A percentile compares a stretch with the other conserved stretches of the same genome.
Conservation (phyloP, 345 rosid genomes). For the Melaleuca quinquenervia region DNA sequence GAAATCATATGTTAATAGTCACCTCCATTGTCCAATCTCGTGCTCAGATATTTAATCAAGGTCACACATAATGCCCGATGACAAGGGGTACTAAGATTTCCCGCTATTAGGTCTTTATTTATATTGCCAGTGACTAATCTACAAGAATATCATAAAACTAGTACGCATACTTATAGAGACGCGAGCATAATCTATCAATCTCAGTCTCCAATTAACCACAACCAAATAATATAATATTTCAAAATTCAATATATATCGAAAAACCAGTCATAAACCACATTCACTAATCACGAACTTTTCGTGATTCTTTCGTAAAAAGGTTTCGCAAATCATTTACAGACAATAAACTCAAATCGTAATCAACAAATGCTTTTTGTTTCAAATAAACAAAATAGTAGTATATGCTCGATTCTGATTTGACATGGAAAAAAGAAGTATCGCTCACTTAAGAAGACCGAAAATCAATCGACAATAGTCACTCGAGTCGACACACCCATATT, state of each 20-base stretch:
- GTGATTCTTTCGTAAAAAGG: background rate
- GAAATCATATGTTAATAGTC: background rate
- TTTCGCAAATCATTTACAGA: background rate
- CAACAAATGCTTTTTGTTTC: background rate
- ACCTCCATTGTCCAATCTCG: background rate
- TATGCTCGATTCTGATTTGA: background rate
- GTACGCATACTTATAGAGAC: background rate
- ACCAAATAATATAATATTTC: background rate
- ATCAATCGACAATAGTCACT: background rate
- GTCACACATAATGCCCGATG: background rate
- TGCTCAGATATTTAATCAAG: background rate
- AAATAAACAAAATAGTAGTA: background rate
- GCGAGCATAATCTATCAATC: background rate
- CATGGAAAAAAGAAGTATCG: background rate
- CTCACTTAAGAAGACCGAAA: background rate
- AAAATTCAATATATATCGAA: background rate
- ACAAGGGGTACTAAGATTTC: background rate
- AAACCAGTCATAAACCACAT: background rate
- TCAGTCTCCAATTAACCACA: background rate
- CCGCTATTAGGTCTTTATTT: background rate
- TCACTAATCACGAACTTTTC: background rate
- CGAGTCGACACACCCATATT: background rate
- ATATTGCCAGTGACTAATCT: accelerated
- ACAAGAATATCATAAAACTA: background rate
- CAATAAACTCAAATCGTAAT: background rate